Conservation (phyloP, 805 yeast genomes). For the Schizosaccharomyces octosporus region DNA sequence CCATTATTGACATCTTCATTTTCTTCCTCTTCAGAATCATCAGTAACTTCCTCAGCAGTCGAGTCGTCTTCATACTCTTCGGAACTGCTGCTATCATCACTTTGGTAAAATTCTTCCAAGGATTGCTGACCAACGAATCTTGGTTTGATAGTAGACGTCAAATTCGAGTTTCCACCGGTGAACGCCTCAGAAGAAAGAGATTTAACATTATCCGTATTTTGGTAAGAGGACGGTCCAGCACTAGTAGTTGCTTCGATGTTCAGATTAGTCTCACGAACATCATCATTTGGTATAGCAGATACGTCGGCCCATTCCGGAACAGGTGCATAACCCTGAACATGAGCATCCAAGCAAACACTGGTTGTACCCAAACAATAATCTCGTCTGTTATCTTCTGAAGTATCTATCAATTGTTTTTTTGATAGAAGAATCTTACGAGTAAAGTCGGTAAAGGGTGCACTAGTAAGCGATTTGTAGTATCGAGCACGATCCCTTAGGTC, state of each 20-base stretch:
- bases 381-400: neutral
- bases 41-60: neutral
- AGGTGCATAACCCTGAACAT: neutral
- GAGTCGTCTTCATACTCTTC: constrained; percentile 2
- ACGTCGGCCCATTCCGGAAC: constrained; percentile 1
- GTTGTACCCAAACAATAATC: neutral
- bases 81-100: neutral
- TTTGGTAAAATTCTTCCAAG: neutral
- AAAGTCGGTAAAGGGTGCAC: constrained; percentile 19
- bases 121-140: neutral
- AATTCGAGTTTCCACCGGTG: neutral
- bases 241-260: neutral
- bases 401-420: neutral
- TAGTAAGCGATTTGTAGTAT: constrained; percentile 36
- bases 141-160: neutral
- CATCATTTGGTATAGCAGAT: neutral
- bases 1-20: neutral
- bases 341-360: neutral
- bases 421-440: neutral
- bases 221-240: neutral
- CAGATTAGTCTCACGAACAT: neutral
- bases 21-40: neutral
- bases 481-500: constrained; percentile 76
- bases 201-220: neutral
- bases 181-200: neutral